Evolutionary conservation across 192 early-diverging fungal genomes (phyloP).

Genomic region (Backusella liffmaniae): DNA sequence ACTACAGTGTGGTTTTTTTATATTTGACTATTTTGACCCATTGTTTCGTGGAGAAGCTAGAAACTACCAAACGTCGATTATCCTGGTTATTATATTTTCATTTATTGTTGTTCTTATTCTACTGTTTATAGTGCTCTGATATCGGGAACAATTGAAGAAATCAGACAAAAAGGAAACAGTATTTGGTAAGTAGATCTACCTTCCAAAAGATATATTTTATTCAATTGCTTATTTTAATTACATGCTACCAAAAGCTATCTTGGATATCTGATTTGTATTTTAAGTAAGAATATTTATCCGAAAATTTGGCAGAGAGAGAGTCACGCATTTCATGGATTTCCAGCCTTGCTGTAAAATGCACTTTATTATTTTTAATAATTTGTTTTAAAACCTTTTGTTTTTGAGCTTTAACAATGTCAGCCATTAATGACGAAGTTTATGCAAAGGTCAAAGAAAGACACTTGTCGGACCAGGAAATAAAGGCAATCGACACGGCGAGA

Average conservation of each 20-base stretch:
- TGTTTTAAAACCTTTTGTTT: background rate
- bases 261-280: too few species aligned
- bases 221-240: too few species aligned
- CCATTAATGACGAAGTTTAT: constrained; percentile 26
- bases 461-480: constrained; percentile 30
- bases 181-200: background rate
- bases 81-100: background rate
- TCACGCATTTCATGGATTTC: too few species aligned
- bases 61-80: background rate
- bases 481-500: constrained; percentile 28
- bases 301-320: too few species aligned
- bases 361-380: too few species aligned
- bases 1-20: background rate
- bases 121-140: background rate
- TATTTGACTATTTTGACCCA: background rate
- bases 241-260: too few species aligned
- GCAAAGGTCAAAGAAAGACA: constrained; percentile 29
- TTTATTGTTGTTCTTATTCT: background rate
- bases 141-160: background rate
- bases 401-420: constrained; percentile 11
- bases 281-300: too few species aligned
- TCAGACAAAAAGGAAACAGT: background rate
- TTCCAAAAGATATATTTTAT: too few species aligned
- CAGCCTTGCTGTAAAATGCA: too few species aligned
- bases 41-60: background rate